Percentiles rank a stretch among this genome's conserved stretches.
Evolutionary conservation across 371 early-diverging fungal genomes (phyloP).

Genomic region (Coemansia sp.): DNA sequence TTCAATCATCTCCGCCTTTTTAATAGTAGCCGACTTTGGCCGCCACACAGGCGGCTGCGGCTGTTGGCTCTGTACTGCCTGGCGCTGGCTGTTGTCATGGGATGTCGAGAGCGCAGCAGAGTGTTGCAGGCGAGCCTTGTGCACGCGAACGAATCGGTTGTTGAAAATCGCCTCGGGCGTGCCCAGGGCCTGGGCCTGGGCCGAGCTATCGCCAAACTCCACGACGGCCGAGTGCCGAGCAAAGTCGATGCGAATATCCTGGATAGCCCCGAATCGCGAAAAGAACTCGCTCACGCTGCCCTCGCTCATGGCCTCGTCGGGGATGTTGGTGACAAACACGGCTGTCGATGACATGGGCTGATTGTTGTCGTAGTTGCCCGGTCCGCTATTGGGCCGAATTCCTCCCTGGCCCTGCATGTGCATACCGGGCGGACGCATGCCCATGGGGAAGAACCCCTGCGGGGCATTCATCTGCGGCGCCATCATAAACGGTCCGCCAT

Average conservation of each 20-base stretch:
- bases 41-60: constrained; percentile 25
- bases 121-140: constrained; percentile 6
- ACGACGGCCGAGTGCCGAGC: constrained; percentile 19
- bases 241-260: constrained; percentile 19
- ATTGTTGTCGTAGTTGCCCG: background rate
- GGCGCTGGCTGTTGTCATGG: background rate
- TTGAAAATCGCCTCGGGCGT: constrained; percentile 46
- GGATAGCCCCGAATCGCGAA: constrained; percentile 27
- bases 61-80: background rate
- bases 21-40: constrained; percentile 44
- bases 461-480: background rate
- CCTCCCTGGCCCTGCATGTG: too few relatives aligned
- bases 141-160: constrained; percentile 42
- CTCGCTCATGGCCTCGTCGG: constrained; percentile 23
- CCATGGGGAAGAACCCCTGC: too few relatives aligned
- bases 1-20: constrained; percentile 46
- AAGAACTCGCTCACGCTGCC: constrained; percentile 26
- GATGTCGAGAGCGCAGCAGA: background rate
- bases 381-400: background rate
- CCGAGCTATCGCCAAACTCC: constrained; percentile 20
- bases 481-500: too few relatives aligned
- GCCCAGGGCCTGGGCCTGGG: constrained; percentile 32
- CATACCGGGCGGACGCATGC: too few relatives aligned
- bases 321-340: constrained; percentile 40
- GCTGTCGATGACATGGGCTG: constrained; percentile 22